A percentile compares a stretch with the other conserved stretches of the same genome.
Conservation (phyloP, 176 grass and related monocot genomes). For the Zea luxurians region DNA sequence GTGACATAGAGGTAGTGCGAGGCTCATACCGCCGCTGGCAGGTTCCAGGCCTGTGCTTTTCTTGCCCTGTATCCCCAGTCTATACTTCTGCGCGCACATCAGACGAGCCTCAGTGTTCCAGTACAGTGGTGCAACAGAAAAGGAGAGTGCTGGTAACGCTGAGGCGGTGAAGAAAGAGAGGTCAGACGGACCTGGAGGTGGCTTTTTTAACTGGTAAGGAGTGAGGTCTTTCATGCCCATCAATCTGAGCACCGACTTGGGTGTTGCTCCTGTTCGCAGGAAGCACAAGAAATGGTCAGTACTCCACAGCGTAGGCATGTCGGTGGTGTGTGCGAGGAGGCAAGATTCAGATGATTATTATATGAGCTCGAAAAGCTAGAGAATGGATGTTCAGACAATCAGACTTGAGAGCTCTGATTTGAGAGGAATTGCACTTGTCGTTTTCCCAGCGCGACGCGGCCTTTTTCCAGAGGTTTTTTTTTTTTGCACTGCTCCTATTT, state of each 20-base stretch:
- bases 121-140: background rate
- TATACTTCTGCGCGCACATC: slow-evolving; percentile 64
- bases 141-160: background rate
- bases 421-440: background rate
- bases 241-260: slow-evolving; percentile 80
- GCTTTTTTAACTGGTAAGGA: slow-evolving; percentile 85
- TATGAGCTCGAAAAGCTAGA: background rate
- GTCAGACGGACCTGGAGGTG: slow-evolving; percentile 80
- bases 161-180: background rate
- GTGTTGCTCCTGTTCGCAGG: slow-evolving; percentile 67
- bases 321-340: background rate
- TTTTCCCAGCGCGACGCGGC: background rate
- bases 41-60: slow-evolving; percentile 43
- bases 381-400: background rate
- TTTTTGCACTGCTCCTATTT: background rate
- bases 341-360: background rate
- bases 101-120: background rate
- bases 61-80: slow-evolving; percentile 55
- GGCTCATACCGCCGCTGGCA: slow-evolving; percentile 37
- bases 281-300: background rate
- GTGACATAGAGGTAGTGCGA: background rate
- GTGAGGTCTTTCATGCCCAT: slow-evolving; percentile 88
- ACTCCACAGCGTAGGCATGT: background rate
- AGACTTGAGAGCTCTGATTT: background rate
- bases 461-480: background rate